Conservation (phyloP, 192 early-diverging fungal genomes). For the Coemansia sp. region DNA sequence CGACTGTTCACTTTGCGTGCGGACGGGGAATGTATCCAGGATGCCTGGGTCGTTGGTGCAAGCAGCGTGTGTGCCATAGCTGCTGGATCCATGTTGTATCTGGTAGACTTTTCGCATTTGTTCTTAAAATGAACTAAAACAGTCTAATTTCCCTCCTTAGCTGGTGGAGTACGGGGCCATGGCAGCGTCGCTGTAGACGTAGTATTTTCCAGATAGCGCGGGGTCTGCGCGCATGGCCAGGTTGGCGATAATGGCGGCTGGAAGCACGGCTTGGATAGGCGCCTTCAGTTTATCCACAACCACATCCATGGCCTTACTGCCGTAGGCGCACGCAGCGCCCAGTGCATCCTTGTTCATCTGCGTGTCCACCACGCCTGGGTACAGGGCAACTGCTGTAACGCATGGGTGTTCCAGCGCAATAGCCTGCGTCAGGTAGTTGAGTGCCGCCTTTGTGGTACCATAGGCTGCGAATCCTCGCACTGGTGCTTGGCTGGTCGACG, state of each 20-base stretch:
- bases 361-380: slow-evolving; percentile 87
- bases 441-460: slow-evolving; percentile 67
- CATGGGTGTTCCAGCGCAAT: slow-evolving; percentile 73
- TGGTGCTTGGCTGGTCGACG: slow-evolving; percentile 38
- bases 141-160: neutral
- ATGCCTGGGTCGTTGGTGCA: slow-evolving; percentile 27
- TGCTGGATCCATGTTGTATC: slow-evolving; percentile 13
- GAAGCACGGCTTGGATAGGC: slow-evolving; percentile 15
- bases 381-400: slow-evolving; percentile 66
- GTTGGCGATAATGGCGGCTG: slow-evolving; percentile 39
- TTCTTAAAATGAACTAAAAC: neutral
- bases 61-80: slow-evolving; percentile 15
- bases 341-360: slow-evolving; percentile 58
- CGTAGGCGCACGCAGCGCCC: slow-evolving; percentile 6
- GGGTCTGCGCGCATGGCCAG: slow-evolving; percentile 27
- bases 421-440: slow-evolving; percentile 67
- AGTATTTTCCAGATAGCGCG: slow-evolving; percentile 28
- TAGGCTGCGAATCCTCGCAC: slow-evolving; percentile 36
- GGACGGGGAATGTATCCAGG: slow-evolving; percentile 19
- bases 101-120: neutral
- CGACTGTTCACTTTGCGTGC: slow-evolving; percentile 16
- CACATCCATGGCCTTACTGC: slow-evolving; percentile 3
- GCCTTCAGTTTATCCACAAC: slow-evolving; percentile 17
- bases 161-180: slow-evolving; percentile 22
- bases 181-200: slow-evolving; percentile 19